Evolutionary conservation across 2,329 filamentous ascomycete genomes (phyloP).

Genomic region (Sporothrix humicola): DNA sequence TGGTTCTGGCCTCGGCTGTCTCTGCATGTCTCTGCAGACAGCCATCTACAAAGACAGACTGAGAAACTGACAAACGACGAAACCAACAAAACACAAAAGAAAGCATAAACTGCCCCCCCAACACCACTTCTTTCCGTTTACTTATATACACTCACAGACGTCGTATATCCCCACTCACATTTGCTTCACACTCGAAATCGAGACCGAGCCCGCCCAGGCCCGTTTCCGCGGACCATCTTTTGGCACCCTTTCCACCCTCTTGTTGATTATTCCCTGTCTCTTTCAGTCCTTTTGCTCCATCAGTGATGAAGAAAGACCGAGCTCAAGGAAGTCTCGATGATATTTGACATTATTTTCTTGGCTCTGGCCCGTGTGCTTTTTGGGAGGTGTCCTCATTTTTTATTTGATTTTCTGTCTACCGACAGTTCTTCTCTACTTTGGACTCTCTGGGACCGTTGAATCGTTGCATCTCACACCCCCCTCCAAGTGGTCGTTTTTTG

Average conservation of each 20-base stretch:
- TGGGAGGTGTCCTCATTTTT: background rate
- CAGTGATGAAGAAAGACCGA: background rate
- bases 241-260: background rate
- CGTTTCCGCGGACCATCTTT: conserved; percentile 17
- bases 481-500: background rate
- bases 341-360: background rate
- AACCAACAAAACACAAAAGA: conserved; percentile 2
- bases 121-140: background rate
- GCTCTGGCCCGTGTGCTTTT: background rate
- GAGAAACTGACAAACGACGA: background rate
- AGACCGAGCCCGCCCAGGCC: conserved; percentile 7
- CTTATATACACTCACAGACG: background rate
- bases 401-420: background rate
- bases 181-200: background rate
- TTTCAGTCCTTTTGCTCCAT: background rate
- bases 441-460: background rate
- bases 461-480: background rate
- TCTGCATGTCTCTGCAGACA: background rate
- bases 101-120: conserved; percentile 5
- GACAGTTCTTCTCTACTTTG: background rate
- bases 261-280: background rate
- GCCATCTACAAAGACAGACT: background rate
- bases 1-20: conserved; percentile 4
- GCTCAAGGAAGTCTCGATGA: background rate
- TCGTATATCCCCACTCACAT: conserved; percentile 16